These are phyloP conservation scores for Wickerhamomyces strasburgensis DNA, from an alignment of 805 yeast genomes.

Conservation along the genomic window DNA sequence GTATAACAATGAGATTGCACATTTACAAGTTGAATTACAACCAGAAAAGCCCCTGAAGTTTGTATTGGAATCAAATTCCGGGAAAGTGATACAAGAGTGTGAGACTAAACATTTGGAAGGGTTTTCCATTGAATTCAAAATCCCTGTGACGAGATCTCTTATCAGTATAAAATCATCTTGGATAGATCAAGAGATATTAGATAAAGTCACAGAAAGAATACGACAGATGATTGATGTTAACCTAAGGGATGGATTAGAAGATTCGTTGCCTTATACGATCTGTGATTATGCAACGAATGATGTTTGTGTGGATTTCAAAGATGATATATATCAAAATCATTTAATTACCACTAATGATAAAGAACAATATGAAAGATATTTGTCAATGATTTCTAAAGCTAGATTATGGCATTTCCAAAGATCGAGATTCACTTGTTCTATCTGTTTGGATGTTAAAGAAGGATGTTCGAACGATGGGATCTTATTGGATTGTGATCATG, in stretches of 20 bases:
- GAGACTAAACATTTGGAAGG: conserved; percentile 1
- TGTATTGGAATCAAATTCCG: neutral
- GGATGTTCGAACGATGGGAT: conserved; percentile 34
- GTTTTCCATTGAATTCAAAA: neutral
- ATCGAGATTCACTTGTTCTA: conserved; percentile 46
- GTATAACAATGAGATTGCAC: neutral
- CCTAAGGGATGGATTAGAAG: conserved; percentile 18
- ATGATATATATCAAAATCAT: conserved; percentile 13
- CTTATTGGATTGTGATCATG: conserved; percentile 40
- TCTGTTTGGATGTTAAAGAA: conserved; percentile 46
- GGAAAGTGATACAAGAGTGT: neutral
- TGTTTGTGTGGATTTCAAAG: conserved; percentile 3
- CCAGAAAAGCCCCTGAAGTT: conserved; percentile 2
- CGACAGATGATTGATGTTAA: conserved; percentile 4
- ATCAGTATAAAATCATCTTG: conserved; percentile 16
- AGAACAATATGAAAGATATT: conserved; percentile 6
- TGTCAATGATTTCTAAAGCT: conserved; percentile 3
- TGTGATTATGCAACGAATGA: conserved; percentile 36
- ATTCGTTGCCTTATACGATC: conserved; percentile 37
- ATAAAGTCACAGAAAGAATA: conserved; percentile 28
- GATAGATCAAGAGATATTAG: conserved; percentile 3
- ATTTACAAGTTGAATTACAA: conserved; percentile 1
- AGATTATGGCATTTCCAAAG: conserved; percentile 27
- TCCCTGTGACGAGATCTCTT: neutral
- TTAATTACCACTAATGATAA: conserved; percentile 4